Evolutionary conservation across 2,329 filamentous ascomycete genomes (phyloP), one percentile per base, ranked within the genome.

Genomic region (Acephala macrosclerotiorum): DNA sequence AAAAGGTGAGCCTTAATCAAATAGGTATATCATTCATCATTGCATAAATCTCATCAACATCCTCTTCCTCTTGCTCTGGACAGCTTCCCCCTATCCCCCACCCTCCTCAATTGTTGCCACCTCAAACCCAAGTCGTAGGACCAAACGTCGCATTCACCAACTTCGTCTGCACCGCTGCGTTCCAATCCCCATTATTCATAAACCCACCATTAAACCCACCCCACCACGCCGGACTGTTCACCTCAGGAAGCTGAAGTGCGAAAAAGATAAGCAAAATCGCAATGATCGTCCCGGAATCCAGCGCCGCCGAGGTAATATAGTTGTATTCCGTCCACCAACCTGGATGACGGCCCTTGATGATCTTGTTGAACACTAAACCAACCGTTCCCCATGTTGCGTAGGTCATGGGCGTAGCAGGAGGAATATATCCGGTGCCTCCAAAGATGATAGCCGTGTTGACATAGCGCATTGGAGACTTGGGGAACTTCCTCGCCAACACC

Each of bases 301-400:
- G 80, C 1, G 88, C 91, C 0, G 90, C 90, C 22, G 89, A 91
- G 0, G 89, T 87, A 73, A 92, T 84, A 35, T 63, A 66, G 22
- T 66, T 66, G 29, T 92, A 93, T 76, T 89, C 87, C 77, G 90
- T 81, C 91, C 91, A 93, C 91, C 90, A 93, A 38, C 88, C 90
- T 3, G 83, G 85, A 78, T 85, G 90, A 68, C 85, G 83, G 5
- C 25, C 49, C 40, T 63, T 62, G 42, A 66, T 66, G n/a, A 63
- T 49, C n/a, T 60, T 59, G 22, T 66, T 62, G 80, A 93, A 93
- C 40, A 89, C 69, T 57, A 85, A 83, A 9, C 91, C 91, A 7
- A 91, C 86, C 29, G 87, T 56, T 2, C 64, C 65, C 67, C 68
- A 69, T 3, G 49, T 60, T 2, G 60, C 42, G 60, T 92, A 93